Evolutionary conservation across 768 basidiomycete species (phyloP), one percentile per base, ranked within the genome.

Genomic region (Agaricus sinodeliciosus): DNA sequence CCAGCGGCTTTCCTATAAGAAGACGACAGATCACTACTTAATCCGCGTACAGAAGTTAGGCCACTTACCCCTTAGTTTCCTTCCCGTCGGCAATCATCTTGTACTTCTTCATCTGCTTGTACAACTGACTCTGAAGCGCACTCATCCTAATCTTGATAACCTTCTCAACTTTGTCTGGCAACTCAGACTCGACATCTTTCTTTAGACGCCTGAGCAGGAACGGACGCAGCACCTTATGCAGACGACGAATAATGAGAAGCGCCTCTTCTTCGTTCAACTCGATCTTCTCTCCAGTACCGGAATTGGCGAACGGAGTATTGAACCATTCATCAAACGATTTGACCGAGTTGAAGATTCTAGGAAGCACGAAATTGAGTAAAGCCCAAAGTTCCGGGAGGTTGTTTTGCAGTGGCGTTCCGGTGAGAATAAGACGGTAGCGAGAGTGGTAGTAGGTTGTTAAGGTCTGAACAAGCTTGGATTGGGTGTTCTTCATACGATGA

Each of bases 241-340:
- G 69, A 63, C 96, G 94, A 51, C 94, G 86, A 65, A 99, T 96
- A 63, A 99, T 92, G 52, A 98, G 86, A 35, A 98, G 77, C 3
- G 92, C 90, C 74, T 99, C 96, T 88, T 98, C 96, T 87, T 99
- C 96, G 71, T 95, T 96, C 73, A 98, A 69, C 75, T 96, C 94
- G 65, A 98, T 95, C 80, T 95, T 96, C 72, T 99, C 96, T 8
- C 89, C 87, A 0, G 90, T 90, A 27, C 95, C 95, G n/a, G 94
- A 92, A 69, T 92, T 97, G 55, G 96, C 95, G 59, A 99, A 99
- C 0, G 96, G 96, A 1, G 95, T 96, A 72, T 97, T 98, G 79
- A 98, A 99, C 96, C 96, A 99, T 64, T 98, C 96, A 62, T 98
- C 96, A 66, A 99, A 98, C 18, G 94, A 95, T 67, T 97, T 95